A percentile compares a stretch with the other conserved stretches of the same genome.
Conservation (phyloP, 371 early-diverging fungal genomes). For the Gilbertella persicaria region DNA sequence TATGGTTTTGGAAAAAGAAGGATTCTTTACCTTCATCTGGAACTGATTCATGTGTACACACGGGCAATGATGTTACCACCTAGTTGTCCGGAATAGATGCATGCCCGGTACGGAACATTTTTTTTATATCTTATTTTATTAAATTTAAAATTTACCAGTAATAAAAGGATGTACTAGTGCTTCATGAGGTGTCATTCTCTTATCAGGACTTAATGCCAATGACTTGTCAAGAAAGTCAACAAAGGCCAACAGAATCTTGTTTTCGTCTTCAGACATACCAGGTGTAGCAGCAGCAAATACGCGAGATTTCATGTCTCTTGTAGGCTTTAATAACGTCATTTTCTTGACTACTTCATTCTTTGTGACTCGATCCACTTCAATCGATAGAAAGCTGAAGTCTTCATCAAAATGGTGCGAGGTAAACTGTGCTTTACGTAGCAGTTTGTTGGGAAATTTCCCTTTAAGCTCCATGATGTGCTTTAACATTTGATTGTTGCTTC, state of each 20-base stretch:
- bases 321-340: constrained; percentile 67
- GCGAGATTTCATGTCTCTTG: constrained; percentile 69
- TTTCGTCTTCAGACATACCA: constrained; percentile 58
- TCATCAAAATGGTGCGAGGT: constrained; percentile 85
- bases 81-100: background rate
- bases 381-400: constrained; percentile 63
- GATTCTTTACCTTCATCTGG: constrained; percentile 11
- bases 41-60: constrained; percentile 9
- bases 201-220: constrained; percentile 86
- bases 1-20: constrained; percentile 35
- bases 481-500: constrained; percentile 96
- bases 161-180: constrained; percentile 93
- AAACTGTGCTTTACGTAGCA: constrained; percentile 84
- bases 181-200: constrained; percentile 89
- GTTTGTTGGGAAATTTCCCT: constrained; percentile 83
- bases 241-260: constrained; percentile 54
- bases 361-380: constrained; percentile 71
- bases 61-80: background rate
- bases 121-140: constrained; percentile 1
- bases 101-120: background rate
- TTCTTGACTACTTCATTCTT: constrained; percentile 72
- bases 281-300: constrained; percentile 53
- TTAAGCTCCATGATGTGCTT: constrained; percentile 91
- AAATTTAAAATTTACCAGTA: constrained; percentile 42
- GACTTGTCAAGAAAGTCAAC: constrained; percentile 86